phyloP scores from a whole-genome alignment of 2,329 filamentous ascomycete species.

The Pseudogymnoascus sp. region DNA sequence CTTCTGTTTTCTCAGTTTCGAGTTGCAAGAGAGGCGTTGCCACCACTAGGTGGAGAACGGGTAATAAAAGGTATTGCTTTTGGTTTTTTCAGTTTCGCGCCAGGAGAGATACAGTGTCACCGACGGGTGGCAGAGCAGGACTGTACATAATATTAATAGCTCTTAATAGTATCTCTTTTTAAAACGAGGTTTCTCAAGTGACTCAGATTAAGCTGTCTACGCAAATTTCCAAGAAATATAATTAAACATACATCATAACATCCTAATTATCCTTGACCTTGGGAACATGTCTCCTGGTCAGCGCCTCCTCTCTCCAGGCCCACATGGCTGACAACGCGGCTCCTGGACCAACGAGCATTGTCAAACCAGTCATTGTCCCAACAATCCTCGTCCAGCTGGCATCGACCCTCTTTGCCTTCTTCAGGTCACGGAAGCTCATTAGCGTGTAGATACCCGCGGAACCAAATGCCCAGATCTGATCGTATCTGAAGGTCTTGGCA shows the following conservation, averaged over 20 bases:
- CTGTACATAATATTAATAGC: neutral
- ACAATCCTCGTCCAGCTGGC: conserved; percentile 23
- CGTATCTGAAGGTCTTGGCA: conserved; percentile 19
- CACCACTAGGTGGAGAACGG: no score
- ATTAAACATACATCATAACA: neutral
- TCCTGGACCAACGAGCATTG: conserved; percentile 26
- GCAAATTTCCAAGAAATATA: neutral
- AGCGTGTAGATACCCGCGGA: conserved; percentile 26
- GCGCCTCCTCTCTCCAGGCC: conserved; percentile 31
- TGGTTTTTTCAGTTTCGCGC: no score
- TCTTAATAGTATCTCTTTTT: no score
- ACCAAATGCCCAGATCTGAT: conserved; percentile 23
- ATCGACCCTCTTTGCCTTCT: conserved; percentile 25
- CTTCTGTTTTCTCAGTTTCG: no score
- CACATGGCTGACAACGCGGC: conserved; percentile 26
- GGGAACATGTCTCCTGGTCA: conserved; percentile 19
- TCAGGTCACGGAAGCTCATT: conserved; percentile 30
- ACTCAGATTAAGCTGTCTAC: neutral
- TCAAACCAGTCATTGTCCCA: conserved; percentile 14
- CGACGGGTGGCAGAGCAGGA: no score
- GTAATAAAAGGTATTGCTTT: no score
- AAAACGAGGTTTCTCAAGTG: neutral
- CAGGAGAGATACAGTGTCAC: no score
- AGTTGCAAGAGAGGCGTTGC: no score
- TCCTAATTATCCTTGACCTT: conserved; percentile 15